Base-by-base conservation (phyloP, 1,284 basidiomycete species). In the Papiliotrema terrestris region DNA sequence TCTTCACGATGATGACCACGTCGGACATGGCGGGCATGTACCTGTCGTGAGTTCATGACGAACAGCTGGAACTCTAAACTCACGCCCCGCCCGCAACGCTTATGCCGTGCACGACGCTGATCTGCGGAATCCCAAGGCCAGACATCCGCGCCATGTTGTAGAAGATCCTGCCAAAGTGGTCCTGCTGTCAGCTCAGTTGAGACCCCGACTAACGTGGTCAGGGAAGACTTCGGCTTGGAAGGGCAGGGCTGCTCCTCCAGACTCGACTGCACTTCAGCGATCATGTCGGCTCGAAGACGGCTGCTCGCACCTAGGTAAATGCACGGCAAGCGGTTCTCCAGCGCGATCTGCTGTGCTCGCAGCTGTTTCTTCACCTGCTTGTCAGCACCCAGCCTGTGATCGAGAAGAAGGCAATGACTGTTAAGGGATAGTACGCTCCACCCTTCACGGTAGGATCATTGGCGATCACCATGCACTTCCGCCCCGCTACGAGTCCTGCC, bases 1-100 rank as follows among this genome's bases (percentile, higher is more conserved):
- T 88, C 56, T 72, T 72, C 45, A 97, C 94, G 61, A 96, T 97
- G 68, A 97, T 86, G 59, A 92, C 96, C 74, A 94, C 89, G 68
- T 97, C 93, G 1, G 91, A 90, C 91, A 97, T 95, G 2, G 93
- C 91, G 29, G 93, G 93, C 44, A 96, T 91, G 75, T 97, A 96
- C 83, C 86, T 66, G 22, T 6, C 20, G 13, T 29, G 5, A 39
- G 42, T 9, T 19, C 14, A 22, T 17, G 19, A 3, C 29, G 26
- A 17, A 20, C 22, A 38, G 17, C 2, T 15, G 26, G n/a, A 56
- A 26, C 22, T 54, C 54, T 52, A 52, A 45, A 58, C 63, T 59
- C 50, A 62, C 56, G 73, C 73, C 38, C 73, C 73, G 38, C 81
- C 80, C 2, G 93, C 93, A 19, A 97, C 92, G 45, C 88, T 91